Base-by-base conservation (phyloP, 257 asterid species). In the Anisodus acutangulus region DNA sequence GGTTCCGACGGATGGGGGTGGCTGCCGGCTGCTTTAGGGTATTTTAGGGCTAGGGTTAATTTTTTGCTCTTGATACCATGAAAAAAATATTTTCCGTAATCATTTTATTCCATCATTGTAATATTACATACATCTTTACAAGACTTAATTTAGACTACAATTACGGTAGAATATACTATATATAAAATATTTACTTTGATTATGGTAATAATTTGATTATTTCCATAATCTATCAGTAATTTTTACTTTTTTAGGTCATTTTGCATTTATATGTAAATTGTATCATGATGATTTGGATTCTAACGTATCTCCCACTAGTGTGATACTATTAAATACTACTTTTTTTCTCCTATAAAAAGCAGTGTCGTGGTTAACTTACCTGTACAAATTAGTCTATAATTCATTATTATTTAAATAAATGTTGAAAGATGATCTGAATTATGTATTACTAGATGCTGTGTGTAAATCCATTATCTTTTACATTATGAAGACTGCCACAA, bases 271-370 rank as follows among this genome's bases (percentile, higher is more conserved):
- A 63, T 57, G n/a, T 41, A 41, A 41, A 41, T 41, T 41, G 3
- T 41, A 41, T 22, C 26, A 2, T 10, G 7, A 26, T 3, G 37
- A 3, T 62, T 59, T 62, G 68, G 67, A 68, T 45, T 43, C 57
- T 55, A 84, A 82, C 66, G 82, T 85, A 58, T 51, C 79, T 64
- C 39, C 87, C 86, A 87, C 86, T 87, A 86, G 83, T 49, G 22
- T n/a, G 10, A 57, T 62, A 62, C 39, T 62, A 19, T 6, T 62
- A 74, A 51, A 51, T 69, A 45, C 31, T 22, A 22, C 26, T 22
- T 19, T 22, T 22, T 22, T 22, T 3, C 15, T 5, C 45, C 57
- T 71, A 58, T 31, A 60, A 15, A 68, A 68, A 10, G 60, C 7
- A 78, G 63, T 84, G 54, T 84, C 74, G 84, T 87, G 26, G 86